Evolutionary conservation across 1,284 basidiomycete genomes (phyloP).

Genomic region (Ceratobasidium sp.): DNA sequence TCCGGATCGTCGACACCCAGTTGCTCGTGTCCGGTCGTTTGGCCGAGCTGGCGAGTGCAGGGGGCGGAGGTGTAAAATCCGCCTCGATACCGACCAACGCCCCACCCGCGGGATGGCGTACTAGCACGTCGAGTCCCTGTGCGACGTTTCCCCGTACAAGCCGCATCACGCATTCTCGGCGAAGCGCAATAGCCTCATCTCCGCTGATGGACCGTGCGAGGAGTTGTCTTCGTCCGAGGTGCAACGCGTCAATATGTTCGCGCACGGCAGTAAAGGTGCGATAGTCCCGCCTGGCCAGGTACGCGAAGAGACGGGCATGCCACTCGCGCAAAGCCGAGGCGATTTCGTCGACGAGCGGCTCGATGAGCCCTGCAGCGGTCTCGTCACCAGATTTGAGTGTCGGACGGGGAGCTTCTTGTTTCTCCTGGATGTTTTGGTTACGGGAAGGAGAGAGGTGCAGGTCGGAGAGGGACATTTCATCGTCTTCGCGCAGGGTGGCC

Average conservation of each 20-base stretch:
- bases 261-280: conserved; percentile 85
- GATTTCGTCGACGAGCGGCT: conserved; percentile 96
- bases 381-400: conserved; percentile 92
- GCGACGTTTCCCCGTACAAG: conserved; percentile 91
- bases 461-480: conserved; percentile 59
- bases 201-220: conserved; percentile 86
- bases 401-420: conserved; percentile 68
- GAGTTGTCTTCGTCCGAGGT: conserved; percentile 86
- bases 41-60: conserved; percentile 51
- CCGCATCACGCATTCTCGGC: conserved; percentile 85
- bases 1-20: conserved; percentile 85
- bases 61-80: conserved; percentile 49
- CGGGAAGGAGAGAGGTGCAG: background rate
- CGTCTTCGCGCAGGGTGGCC: conserved; percentile 74
- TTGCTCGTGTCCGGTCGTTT: conserved; percentile 70
- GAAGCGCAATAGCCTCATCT: conserved; percentile 84
- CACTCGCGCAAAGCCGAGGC: conserved; percentile 95
- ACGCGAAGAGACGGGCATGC: conserved; percentile 90
- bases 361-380: conserved; percentile 77
- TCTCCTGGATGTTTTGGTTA: conserved; percentile 5
- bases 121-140: conserved; percentile 93
- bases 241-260: conserved; percentile 89
- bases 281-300: conserved; percentile 89
- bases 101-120: conserved; percentile 90
- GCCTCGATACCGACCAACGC: conserved; percentile 78